Evolutionary conservation across 208 protist genomes (phyloP), one percentile per base, ranked within the genome.

Genomic region (Leishmania amazonensis): DNA sequence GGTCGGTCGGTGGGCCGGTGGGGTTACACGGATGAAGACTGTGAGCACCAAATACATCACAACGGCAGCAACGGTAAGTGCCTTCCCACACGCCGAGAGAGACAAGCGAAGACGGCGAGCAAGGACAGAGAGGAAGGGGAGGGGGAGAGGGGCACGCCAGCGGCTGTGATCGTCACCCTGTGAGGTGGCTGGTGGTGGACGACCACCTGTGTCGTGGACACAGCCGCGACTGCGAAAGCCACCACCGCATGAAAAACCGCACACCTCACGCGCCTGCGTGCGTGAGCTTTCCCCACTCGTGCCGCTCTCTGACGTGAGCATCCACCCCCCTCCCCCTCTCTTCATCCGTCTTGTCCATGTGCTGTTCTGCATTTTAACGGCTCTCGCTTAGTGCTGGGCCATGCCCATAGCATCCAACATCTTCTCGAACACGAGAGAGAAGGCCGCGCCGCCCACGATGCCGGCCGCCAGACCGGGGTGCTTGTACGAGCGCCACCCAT

Each of bases 401-500:
- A 97, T 89, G 51, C 94, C 94, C 72, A 96, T 88, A 31, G 68
- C 78, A 75, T 96, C 93, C 65, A 97, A 86, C 81, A 96, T 85
- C 78, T 90, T 91, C 85, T 98, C 95, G 60, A 98, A 90, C 70
- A 94, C 38, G 49, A 97, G 78, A 21, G 95, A 96, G 17, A 94
- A 60, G 47, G 83, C 91, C n/a, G 93, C 91, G 15, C 95, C 95
- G 40, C 87, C 92, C 15, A 90, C 80, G 24, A 92, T 51, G 53
- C 93, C 93, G 6, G 81, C 91, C 2, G 90, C 87, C 1, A 98
- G 79, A n/a, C 95, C 95, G 9, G 93, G 93, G 24, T 88, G 83
- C 80, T 94, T 92, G 88, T 97, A 97, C 53, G 80, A 91, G 40
- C 93, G 89, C 91, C 92, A 96, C 45, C 95, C 95, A 81, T 98